A percentile compares a stretch with the other conserved stretches of the same genome.
phyloP scores from a whole-genome alignment of 352 stramenopile genomes.

The Phytophthora ramorum region DNA sequence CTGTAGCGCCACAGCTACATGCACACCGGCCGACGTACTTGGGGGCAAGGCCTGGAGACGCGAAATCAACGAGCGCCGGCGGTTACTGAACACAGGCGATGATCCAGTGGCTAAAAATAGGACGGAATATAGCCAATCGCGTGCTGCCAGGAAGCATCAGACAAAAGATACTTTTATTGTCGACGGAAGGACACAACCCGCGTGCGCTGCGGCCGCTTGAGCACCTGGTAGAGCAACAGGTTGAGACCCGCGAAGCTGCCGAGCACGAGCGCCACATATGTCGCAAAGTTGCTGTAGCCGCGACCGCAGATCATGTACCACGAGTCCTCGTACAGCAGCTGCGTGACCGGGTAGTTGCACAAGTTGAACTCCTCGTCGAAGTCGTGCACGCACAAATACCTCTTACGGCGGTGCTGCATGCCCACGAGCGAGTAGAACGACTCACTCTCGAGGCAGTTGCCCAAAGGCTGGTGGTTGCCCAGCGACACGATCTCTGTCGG shows the following conservation, averaged over 20 bases:
- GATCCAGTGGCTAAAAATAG: conserved; percentile 28
- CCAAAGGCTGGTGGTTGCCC: conserved; percentile 75
- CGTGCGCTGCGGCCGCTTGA: conserved; percentile 75
- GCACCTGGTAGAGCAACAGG: conserved; percentile 70
- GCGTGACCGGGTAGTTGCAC: conserved; percentile 81
- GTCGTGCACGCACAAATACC: conserved; percentile 78
- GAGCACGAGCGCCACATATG: conserved; percentile 60
- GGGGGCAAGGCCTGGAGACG: conserved; percentile 12
- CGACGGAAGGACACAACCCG: conserved; percentile 62
- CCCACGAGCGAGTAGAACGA: conserved; percentile 68
- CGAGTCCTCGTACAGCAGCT: conserved; percentile 73
- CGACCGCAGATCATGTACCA: conserved; percentile 90
- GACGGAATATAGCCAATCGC: conserved; percentile 35
- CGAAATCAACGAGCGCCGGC: conserved; percentile 21
- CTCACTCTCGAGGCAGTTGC: conserved; percentile 72
- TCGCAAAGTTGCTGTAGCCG: conserved; percentile 60
- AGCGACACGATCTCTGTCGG: conserved; percentile 78
- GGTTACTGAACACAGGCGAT: conserved; percentile 17
- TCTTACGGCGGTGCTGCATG: conserved; percentile 59
- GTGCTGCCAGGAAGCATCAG: conserved; percentile 32
- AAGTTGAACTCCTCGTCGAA: conserved; percentile 88
- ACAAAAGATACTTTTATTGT: conserved; percentile 32
- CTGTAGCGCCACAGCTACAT: not conserved
- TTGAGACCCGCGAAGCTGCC: conserved; percentile 57
- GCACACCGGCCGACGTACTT: conserved; percentile 3